phyloP scores from a whole-genome alignment of 169 alveolate species.

The Cryptosporidium bovis region DNA sequence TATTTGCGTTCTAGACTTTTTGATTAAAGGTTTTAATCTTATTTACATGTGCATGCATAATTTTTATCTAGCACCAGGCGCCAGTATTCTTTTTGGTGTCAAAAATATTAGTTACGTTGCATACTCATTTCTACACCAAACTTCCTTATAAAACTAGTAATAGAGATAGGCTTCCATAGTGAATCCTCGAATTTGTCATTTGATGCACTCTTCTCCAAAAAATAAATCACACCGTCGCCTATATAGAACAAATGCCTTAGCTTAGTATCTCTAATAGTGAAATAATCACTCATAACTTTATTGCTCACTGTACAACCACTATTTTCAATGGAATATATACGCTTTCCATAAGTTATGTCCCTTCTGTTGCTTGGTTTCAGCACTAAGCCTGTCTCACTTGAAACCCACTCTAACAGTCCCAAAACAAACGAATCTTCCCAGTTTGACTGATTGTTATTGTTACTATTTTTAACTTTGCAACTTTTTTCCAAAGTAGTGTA shows the following conservation, averaged over 20 bases:
- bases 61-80: too few species aligned
- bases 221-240: constrained; percentile 23
- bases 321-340: constrained; percentile 30
- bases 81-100: too few species aligned
- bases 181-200: not conserved
- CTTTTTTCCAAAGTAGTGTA: not conserved
- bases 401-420: constrained; percentile 32
- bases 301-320: not conserved
- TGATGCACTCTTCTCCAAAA: not conserved
- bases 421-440: constrained; percentile 16
- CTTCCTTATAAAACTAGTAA: not conserved
- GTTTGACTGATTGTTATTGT: not conserved
- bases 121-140: not conserved
- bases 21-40: too few species aligned
- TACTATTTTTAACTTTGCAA: not conserved
- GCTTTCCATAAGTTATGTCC: constrained; percentile 3
- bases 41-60: too few species aligned
- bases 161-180: constrained; percentile 27
- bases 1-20: too few species aligned
- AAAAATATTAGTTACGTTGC: too few species aligned
- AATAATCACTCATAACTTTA: not conserved
- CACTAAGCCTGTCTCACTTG: constrained; percentile 32
- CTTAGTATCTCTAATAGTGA: not conserved
- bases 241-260: constrained; percentile 11
- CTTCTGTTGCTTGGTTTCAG: constrained; percentile 12